Conservation (phyloP, 2,329 filamentous ascomycete genomes). For the Colletotrichum liriopes region DNA sequence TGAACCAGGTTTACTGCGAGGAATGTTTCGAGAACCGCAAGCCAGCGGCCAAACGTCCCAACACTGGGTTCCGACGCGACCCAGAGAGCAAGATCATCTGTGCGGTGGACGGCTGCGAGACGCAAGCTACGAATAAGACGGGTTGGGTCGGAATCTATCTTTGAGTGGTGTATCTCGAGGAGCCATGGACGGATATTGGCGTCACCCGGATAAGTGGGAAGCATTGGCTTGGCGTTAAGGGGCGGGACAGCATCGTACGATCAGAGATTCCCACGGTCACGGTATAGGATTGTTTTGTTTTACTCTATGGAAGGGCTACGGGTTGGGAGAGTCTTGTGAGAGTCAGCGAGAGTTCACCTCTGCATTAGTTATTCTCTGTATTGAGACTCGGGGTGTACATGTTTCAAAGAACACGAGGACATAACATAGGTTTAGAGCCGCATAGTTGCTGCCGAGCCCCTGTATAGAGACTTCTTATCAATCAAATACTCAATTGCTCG, state of each 20-base stretch:
- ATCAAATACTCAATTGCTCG: neutral
- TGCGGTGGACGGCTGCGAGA: constrained; percentile 70
- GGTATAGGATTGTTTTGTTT: constrained; percentile 38
- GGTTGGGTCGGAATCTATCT: constrained; percentile 76
- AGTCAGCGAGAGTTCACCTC: neutral
- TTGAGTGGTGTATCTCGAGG: constrained; percentile 64
- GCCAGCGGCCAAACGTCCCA: constrained; percentile 53
- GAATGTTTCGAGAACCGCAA: constrained; percentile 72
- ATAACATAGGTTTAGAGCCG: constrained; percentile 4
- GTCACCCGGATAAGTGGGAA: constrained; percentile 31
- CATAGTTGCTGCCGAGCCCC: neutral
- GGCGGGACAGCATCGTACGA: constrained; percentile 17
- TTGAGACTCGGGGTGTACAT: constrained; percentile 13
- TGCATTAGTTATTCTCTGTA: neutral
- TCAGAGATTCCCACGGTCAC: constrained; percentile 32
- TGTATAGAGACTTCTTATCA: constrained; percentile 13
- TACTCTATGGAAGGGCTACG: constrained; percentile 5
- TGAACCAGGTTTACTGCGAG: constrained; percentile 72
- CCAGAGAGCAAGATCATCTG: constrained; percentile 60
- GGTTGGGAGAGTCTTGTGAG: neutral
- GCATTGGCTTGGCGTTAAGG: constrained; percentile 43
- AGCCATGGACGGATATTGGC: constrained; percentile 22
- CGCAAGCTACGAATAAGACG: constrained; percentile 67
- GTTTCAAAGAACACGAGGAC: neutral
- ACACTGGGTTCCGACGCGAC: constrained; percentile 39